Conservation (phyloP, 1,284 basidiomycete genomes). For the Ceratobasidium sp. region DNA sequence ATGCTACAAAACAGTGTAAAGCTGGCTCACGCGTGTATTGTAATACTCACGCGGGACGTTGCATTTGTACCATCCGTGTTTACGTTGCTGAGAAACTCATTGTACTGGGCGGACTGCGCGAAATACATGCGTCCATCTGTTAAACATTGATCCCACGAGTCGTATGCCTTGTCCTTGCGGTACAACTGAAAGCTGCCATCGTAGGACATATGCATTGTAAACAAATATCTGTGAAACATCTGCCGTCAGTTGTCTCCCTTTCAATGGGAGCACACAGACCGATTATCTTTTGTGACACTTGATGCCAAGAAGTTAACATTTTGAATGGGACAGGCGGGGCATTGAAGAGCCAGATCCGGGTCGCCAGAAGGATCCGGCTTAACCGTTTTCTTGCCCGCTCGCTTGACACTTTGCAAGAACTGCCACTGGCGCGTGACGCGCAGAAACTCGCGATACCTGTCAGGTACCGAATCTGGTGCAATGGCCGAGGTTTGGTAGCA, state of each 20-base stretch:
- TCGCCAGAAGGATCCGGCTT: not conserved
- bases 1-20: not conserved
- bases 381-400: not conserved
- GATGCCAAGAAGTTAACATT: not conserved
- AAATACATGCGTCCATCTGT: conserved; percentile 11
- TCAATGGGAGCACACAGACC: no score
- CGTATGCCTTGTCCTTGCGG: conserved; percentile 15
- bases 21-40: not conserved
- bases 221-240: conserved; percentile 1
- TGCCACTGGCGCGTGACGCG: not conserved
- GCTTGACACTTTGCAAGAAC: conserved; percentile 1
- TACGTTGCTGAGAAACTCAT: not conserved
- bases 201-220: not conserved
- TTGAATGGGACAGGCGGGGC: not conserved
- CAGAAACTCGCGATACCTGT: not conserved
- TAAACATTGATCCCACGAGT: conserved; percentile 4
- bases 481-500: not conserved
- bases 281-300: not conserved
- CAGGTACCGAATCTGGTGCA: not conserved
- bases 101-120: not conserved
- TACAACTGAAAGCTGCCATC: conserved; percentile 16
- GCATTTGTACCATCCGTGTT: not conserved
- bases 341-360: not conserved
- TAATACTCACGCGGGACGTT: not conserved
- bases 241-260: no score